Evolutionary conservation across 1,284 basidiomycete species (phyloP).

Genomic region (Trichosporon inkin): DNA sequence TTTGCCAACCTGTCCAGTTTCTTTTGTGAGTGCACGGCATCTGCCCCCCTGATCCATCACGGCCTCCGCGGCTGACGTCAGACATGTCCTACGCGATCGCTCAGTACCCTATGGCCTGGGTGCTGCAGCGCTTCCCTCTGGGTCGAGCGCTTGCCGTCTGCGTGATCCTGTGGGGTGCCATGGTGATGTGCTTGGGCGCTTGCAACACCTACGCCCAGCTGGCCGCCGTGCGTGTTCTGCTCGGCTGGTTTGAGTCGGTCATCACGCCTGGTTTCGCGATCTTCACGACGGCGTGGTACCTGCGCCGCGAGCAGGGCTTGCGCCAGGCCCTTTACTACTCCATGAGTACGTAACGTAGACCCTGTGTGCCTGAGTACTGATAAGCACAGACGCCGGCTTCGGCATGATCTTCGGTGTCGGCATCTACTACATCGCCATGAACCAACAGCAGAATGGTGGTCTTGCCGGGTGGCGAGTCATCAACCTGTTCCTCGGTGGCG

Average conservation of each 20-base stretch:
- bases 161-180: constrained; percentile 27
- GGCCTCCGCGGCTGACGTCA: not conserved
- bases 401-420: constrained; percentile 24
- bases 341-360: constrained; percentile 24
- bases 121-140: constrained; percentile 31
- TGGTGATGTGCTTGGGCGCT: constrained; percentile 27
- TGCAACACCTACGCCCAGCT: constrained; percentile 32
- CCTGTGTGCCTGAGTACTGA: not conserved
- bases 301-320: constrained; percentile 18
- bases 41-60: not conserved
- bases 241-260: constrained; percentile 33
- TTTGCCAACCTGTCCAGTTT: constrained; percentile 26
- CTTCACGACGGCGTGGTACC: constrained; percentile 17
- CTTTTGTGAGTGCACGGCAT: constrained; percentile 16
- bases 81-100: constrained; percentile 28
- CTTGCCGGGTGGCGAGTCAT: constrained; percentile 36
- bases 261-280: constrained; percentile 34
- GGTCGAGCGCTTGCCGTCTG: constrained; percentile 24
- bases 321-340: constrained; percentile 28
- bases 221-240: constrained; percentile 18
- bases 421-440: constrained; percentile 30
- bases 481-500: constrained; percentile 35
- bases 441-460: constrained; percentile 21
- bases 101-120: constrained; percentile 31
- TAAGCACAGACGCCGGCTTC: constrained; percentile 27